phyloP scores from a whole-genome alignment of 164 flowering plant genomes.

The Saururus chinensis region DNA sequence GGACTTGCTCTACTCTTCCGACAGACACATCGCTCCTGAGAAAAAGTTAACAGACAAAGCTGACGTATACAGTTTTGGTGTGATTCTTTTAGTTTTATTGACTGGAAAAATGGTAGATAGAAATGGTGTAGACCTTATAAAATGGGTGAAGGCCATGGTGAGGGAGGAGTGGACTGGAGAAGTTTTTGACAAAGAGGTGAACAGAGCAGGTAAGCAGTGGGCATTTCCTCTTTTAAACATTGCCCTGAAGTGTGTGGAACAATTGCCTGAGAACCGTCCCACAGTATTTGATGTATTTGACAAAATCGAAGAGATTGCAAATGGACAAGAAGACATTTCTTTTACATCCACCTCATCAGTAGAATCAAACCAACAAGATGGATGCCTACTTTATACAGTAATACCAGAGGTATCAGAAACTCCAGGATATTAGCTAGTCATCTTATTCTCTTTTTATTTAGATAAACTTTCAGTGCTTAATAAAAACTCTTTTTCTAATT shows the following conservation, averaged over 20 bases:
- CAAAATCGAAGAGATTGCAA: conserved; percentile 34
- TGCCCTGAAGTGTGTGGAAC: conserved; percentile 38
- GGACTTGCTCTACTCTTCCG: conserved; percentile 12
- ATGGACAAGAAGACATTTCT: conserved; percentile 23
- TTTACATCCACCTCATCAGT: conserved; percentile 18
- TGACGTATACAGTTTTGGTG: conserved; percentile 51
- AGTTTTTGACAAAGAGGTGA: conserved; percentile 55
- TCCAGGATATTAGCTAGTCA: conserved; percentile 18
- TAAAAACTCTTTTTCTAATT: too few species aligned
- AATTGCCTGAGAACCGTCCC: conserved; percentile 33
- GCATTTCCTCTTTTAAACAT: conserved; percentile 44
- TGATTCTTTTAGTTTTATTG: conserved; percentile 44
- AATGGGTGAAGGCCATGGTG: conserved; percentile 56
- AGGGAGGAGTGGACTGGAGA: conserved; percentile 76
- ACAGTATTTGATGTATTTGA: conserved; percentile 30
- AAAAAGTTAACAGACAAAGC: conserved; percentile 27
- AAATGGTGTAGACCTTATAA: conserved; percentile 43
- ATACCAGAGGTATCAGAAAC: conserved; percentile 40
- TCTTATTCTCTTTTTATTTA: too few species aligned
- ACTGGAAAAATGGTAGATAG: conserved; percentile 46
- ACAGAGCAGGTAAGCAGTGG: conserved; percentile 22
- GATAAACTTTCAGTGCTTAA: too few species aligned
- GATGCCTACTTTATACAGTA: conserved; percentile 26
- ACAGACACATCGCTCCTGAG: conserved; percentile 46
- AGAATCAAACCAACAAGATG: conserved; percentile 17